phyloP scores from a whole-genome alignment of 2,329 filamentous ascomycete genomes.

The Leptographium lundbergii region DNA sequence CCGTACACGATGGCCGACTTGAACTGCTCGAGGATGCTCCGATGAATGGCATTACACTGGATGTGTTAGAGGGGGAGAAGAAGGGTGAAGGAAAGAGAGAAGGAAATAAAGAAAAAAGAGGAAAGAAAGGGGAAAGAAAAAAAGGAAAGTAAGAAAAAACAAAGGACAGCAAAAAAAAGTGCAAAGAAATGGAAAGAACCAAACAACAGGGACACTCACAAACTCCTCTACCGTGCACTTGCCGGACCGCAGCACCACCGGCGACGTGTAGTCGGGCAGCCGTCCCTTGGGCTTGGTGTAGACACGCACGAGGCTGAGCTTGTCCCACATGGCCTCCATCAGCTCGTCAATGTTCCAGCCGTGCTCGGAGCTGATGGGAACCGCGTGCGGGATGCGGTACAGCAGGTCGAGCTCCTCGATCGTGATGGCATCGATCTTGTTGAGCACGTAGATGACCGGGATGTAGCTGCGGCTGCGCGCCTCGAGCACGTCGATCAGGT shows the following conservation, averaged over 20 bases:
- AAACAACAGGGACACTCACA: slow-evolving; percentile 44
- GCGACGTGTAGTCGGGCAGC: slow-evolving; percentile 80
- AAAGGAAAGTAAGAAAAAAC: no score
- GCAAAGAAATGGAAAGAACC: no score
- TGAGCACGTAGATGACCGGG: slow-evolving; percentile 96
- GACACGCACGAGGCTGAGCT: slow-evolving; percentile 77
- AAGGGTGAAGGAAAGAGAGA: neutral
- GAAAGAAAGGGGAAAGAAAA: no score
- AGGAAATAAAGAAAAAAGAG: no score
- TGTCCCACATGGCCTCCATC: slow-evolving; percentile 95
- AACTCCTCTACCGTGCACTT: slow-evolving; percentile 94
- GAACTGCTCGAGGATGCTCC: slow-evolving; percentile 91
- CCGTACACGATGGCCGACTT: slow-evolving; percentile 93
- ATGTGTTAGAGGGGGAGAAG: neutral
- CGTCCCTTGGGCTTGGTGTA: slow-evolving; percentile 98
- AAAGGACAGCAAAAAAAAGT: no score
- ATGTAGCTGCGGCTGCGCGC: slow-evolving; percentile 93
- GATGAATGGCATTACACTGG: slow-evolving; percentile 96
- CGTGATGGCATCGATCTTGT: slow-evolving; percentile 97
- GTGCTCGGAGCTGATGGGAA: slow-evolving; percentile 92
- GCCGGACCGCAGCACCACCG: slow-evolving; percentile 74
- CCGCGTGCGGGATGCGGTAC: slow-evolving; percentile 93
- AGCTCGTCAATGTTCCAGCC: slow-evolving; percentile 98
- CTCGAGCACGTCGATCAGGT: slow-evolving; percentile 90
- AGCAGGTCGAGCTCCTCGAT: slow-evolving; percentile 95